These are phyloP conservation scores for rapeseed (Brassica napus) DNA, from an alignment of 345 rosid species.

Conservation along the genomic window DNA sequence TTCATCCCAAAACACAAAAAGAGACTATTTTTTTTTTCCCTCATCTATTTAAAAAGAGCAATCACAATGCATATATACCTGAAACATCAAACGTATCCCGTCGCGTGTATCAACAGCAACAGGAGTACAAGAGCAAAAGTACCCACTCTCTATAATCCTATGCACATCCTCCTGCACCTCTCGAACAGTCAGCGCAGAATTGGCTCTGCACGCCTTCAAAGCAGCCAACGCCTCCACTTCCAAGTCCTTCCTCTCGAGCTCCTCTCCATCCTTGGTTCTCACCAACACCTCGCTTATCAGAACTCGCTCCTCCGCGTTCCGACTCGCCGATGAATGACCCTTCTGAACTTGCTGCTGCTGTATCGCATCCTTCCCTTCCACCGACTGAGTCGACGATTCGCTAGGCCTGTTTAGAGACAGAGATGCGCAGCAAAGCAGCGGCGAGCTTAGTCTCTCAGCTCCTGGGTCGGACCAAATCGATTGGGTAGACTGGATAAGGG, in stretches of 20 bases:
- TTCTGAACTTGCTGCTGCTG: slow-evolving; percentile 44
- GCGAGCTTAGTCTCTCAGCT: slow-evolving; percentile 22
- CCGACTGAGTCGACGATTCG: slow-evolving; percentile 46
- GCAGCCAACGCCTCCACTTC: slow-evolving; percentile 84
- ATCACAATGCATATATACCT: slow-evolving; percentile 51
- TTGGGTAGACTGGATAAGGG: slow-evolving; percentile 38
- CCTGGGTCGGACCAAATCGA: slow-evolving; percentile 14
- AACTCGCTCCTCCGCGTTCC: slow-evolving; percentile 81
- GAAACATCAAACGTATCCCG: slow-evolving; percentile 86
- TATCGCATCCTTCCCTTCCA: slow-evolving; percentile 25
- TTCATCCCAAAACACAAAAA: slow-evolving; percentile 10
- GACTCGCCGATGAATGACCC: slow-evolving; percentile 46
- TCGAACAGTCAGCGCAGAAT: slow-evolving; percentile 77
- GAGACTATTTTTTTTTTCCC: background rate
- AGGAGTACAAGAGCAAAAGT: slow-evolving; percentile 85
- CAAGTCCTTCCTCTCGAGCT: slow-evolving; percentile 87
- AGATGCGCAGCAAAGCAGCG: slow-evolving; percentile 58
- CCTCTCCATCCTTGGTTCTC: slow-evolving; percentile 91
- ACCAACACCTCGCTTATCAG: slow-evolving; percentile 87
- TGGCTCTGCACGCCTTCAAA: slow-evolving; percentile 76
- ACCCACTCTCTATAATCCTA: slow-evolving; percentile 83
- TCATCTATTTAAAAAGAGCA: background rate
- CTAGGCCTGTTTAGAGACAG: slow-evolving; percentile 44
- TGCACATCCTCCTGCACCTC: slow-evolving; percentile 97
- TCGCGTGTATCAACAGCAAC: slow-evolving; percentile 92